Conservation (phyloP, 176 grass and related monocot species). For the Melocanna baccifera region DNA sequence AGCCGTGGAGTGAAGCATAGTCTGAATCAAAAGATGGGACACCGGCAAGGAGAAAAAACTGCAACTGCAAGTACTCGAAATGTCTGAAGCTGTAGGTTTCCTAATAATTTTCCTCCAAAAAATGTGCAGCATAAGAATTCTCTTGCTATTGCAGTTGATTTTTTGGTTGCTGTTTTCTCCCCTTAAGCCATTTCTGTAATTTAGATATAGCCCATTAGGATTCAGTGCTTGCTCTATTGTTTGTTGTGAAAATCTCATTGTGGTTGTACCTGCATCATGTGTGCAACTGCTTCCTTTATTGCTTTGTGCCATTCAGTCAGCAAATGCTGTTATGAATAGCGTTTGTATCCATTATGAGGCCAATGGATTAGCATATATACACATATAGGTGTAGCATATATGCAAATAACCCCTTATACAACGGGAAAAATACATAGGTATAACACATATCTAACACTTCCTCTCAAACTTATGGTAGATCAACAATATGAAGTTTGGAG, state of each 20-base stretch:
- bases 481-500: too few species aligned
- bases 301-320: background rate
- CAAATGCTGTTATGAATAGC: too few species aligned
- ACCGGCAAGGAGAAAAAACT: slow-evolving; percentile 27
- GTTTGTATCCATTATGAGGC: too few species aligned
- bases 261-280: background rate
- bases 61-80: slow-evolving; percentile 52
- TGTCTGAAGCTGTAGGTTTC: slow-evolving; percentile 45
- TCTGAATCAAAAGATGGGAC: slow-evolving; percentile 28
- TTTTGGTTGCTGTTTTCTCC: background rate
- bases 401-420: too few species aligned
- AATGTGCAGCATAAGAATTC: background rate
- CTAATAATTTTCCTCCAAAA: background rate
- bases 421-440: too few species aligned
- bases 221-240: background rate
- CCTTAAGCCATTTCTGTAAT: background rate
- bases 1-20: background rate
- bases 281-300: background rate
- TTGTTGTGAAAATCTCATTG: background rate
- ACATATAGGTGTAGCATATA: too few species aligned
- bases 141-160: background rate
- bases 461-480: too few species aligned
- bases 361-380: too few species aligned
- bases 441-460: too few species aligned
- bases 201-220: background rate